A percentile compares a stretch with the other conserved stretches of the same genome.
Evolutionary conservation across 2,329 filamentous ascomycete species (phyloP).

Genomic region (Periglandula ipomoeae): DNA sequence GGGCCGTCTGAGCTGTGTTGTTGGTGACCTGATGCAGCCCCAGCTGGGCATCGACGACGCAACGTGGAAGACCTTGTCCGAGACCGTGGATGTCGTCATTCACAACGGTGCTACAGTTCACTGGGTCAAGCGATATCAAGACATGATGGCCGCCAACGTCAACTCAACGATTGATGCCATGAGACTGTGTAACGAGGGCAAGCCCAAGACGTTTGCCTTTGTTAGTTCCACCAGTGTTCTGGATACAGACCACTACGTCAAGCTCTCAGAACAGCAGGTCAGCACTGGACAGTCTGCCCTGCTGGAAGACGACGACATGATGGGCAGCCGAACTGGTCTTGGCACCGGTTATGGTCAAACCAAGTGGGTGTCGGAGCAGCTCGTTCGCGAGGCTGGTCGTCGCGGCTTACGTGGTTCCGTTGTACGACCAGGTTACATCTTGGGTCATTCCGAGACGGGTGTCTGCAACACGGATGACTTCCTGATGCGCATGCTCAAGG

Average conservation of each 20-base stretch:
- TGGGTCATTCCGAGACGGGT: conserved; percentile 63
- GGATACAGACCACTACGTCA: conserved; percentile 73
- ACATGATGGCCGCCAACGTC: conserved; percentile 67
- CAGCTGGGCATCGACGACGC: conserved; percentile 61
- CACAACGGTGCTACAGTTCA: conserved; percentile 79
- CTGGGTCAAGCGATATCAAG: conserved; percentile 72
- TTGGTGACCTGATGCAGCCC: conserved; percentile 65
- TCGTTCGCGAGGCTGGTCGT: conserved; percentile 69
- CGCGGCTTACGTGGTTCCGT: conserved; percentile 69
- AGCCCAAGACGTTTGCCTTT: conserved; percentile 68
- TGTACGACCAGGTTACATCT: conserved; percentile 76
- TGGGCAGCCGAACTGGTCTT: conserved; percentile 66
- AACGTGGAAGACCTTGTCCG: conserved; percentile 55
- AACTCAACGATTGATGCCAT: conserved; percentile 70
- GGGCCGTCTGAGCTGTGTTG: conserved; percentile 54
- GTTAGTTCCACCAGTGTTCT: conserved; percentile 71
- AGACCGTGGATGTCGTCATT: conserved; percentile 62
- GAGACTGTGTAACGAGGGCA: conserved; percentile 65
- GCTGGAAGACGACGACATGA: conserved; percentile 67
- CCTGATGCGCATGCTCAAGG: conserved; percentile 76
- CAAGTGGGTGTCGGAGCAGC: conserved; percentile 66
- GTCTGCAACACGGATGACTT: conserved; percentile 82
- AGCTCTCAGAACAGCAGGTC: conserved; percentile 48
- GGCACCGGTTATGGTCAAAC: conserved; percentile 84
- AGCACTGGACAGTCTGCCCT: conserved; percentile 54